A percentile compares a stretch with the other conserved stretches of the same genome.
These are phyloP conservation scores for Aspergillus tubingensis DNA, from an alignment of 2,329 filamentous ascomycete species.

Conservation along the genomic window DNA sequence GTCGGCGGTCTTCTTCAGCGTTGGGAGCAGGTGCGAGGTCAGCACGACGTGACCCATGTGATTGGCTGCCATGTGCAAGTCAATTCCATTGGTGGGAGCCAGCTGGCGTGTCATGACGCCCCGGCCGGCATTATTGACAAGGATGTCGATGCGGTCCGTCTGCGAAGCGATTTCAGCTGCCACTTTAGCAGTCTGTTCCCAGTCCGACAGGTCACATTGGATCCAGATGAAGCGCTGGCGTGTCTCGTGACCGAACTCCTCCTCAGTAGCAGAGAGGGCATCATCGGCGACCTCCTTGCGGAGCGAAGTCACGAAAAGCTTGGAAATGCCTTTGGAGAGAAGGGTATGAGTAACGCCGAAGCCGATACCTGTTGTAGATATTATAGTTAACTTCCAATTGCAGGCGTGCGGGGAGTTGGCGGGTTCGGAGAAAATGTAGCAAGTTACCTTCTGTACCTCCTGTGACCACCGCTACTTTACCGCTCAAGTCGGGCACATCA, in stretches of 20 bases:
- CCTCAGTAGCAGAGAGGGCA: not conserved
- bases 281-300: constrained; percentile 3
- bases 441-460: constrained; percentile 3
- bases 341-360: constrained; percentile 3
- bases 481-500: constrained; percentile 4
- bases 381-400: not conserved
- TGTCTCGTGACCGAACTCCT: not conserved
- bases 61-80: constrained; percentile 4
- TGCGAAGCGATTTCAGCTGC: not conserved
- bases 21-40: constrained; percentile 8
- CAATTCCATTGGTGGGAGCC: constrained; percentile 1
- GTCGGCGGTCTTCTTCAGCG: constrained; percentile 7
- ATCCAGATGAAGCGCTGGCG: constrained; percentile 6
- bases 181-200: constrained; percentile 2
- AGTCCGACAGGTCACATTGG: constrained; percentile 7
- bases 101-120: constrained; percentile 2
- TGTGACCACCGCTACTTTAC: constrained; percentile 1
- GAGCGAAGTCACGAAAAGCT: constrained; percentile 4
- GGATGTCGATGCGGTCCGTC: constrained; percentile 5
- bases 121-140: constrained; percentile 1
- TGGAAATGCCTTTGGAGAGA: not conserved
- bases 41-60: constrained; percentile 9
- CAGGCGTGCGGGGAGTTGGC: not conserved
- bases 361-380: not conserved
- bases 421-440: not conserved